Evolutionary conservation across 257 asterid genomes (phyloP).

Genomic region (Coffea eugenioides): DNA sequence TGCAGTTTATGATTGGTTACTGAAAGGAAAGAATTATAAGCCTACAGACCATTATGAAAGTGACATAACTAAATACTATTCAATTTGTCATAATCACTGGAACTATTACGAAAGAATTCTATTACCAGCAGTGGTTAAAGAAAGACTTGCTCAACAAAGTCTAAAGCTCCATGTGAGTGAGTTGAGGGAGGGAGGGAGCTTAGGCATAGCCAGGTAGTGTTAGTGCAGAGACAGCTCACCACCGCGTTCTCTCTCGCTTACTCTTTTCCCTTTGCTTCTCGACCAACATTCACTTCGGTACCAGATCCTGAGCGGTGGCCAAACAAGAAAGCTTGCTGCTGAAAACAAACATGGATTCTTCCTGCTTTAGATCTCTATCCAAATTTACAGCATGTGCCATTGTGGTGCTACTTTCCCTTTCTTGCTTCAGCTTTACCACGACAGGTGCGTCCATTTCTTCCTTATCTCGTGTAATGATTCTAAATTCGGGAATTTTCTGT

Average conservation of each 20-base stretch:
- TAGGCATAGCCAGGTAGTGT: not conserved
- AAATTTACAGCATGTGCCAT: constrained; percentile 33
- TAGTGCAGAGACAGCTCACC: constrained; percentile 25
- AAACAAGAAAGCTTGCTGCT: constrained; percentile 22
- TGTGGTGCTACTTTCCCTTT: constrained; percentile 37
- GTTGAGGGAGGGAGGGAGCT: constrained; percentile 1
- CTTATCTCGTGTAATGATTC: not conserved
- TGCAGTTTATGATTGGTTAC: too few species aligned
- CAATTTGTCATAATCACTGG: not conserved
- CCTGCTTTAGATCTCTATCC: constrained; percentile 34
- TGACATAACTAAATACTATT: not conserved
- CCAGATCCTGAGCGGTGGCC: constrained; percentile 40
- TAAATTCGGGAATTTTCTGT: not conserved
- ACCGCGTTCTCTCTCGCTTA: constrained; percentile 20
- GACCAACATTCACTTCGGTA: constrained; percentile 13
- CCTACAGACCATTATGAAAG: not conserved
- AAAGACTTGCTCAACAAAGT: constrained; percentile 28
- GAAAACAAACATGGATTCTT: constrained; percentile 39
- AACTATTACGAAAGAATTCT: not conserved
- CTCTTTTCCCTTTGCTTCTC: not conserved
- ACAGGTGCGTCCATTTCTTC: constrained; percentile 36
- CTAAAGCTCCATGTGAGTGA: constrained; percentile 14
- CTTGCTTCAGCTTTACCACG: constrained; percentile 55
- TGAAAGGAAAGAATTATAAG: too few species aligned
- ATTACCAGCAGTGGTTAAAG: not conserved